Evolutionary conservation across 805 yeast genomes (phyloP).

Genomic region (Isabelozyma heimii): DNA sequence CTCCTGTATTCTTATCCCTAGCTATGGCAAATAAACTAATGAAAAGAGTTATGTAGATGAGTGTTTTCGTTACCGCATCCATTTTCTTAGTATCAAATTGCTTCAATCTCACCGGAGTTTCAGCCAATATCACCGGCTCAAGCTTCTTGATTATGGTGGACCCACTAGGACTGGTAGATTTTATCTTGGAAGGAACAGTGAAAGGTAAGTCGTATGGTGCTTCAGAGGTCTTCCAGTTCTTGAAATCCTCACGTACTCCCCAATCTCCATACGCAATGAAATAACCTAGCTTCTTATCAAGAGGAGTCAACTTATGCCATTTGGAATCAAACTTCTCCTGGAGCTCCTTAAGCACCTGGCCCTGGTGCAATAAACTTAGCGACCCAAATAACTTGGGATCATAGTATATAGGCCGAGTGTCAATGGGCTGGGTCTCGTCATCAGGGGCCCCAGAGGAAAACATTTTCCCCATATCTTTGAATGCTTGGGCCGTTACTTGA

Average conservation of each 20-base stretch:
- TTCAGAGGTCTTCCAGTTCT: conserved; percentile 39
- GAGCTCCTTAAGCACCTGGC: conserved; percentile 53
- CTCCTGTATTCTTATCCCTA: conserved; percentile 53
- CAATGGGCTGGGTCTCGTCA: conserved; percentile 46
- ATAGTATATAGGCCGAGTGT: conserved; percentile 39
- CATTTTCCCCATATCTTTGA: conserved; percentile 38
- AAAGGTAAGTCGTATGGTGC: conserved; percentile 65
- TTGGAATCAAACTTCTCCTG: conserved; percentile 48
- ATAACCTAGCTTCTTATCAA: conserved; percentile 56
- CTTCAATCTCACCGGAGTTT: conserved; percentile 41
- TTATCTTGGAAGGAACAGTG: conserved; percentile 34
- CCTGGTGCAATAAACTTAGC: conserved; percentile 50
- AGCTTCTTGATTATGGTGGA: conserved; percentile 28
- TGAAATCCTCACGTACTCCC: conserved; percentile 64
- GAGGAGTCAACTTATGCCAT: conserved; percentile 52
- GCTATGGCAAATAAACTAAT: conserved; percentile 51
- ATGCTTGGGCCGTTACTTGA: conserved; percentile 34
- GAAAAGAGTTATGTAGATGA: conserved; percentile 47
- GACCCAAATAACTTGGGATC: conserved; percentile 32
- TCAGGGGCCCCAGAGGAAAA: conserved; percentile 33
- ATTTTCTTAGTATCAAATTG: conserved; percentile 48
- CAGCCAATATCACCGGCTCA: conserved; percentile 40
- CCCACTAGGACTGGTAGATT: conserved; percentile 20
- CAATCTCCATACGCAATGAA: conserved; percentile 67
- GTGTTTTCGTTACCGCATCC: conserved; percentile 56